Evolutionary conservation across 441 rosid species (phyloP).

Genomic region (Kokia cookei): DNA sequence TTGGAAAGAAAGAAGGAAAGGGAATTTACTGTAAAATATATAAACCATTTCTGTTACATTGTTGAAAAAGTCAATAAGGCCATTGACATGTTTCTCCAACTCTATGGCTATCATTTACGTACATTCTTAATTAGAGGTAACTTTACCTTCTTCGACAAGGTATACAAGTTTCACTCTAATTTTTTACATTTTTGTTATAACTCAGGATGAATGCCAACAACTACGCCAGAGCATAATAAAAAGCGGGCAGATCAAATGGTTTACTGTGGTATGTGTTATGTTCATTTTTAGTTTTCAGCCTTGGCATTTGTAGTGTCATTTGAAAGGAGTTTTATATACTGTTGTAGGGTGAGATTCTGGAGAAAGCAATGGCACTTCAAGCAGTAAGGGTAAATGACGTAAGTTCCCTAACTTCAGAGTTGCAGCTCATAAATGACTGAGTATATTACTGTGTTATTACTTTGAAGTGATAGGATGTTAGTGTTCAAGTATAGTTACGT

Average conservation of each 20-base stretch:
- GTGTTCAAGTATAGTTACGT: background rate
- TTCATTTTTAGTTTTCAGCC: slow-evolving; percentile 16
- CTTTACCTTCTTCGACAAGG: background rate
- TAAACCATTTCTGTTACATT: background rate
- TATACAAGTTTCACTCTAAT: background rate
- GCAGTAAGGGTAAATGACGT: slow-evolving; percentile 66
- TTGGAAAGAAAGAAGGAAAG: background rate
- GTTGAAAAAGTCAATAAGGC: background rate
- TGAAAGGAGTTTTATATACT: slow-evolving; percentile 13
- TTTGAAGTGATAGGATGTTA: background rate
- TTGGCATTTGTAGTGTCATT: slow-evolving; percentile 10
- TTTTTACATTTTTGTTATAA: slow-evolving; percentile 18
- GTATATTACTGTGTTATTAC: background rate
- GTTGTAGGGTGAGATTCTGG: slow-evolving; percentile 77
- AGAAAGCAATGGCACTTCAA: slow-evolving; percentile 66
- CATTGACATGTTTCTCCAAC: background rate
- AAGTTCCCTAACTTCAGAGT: slow-evolving; percentile 23
- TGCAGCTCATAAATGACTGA: background rate
- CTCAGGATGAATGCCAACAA: slow-evolving; percentile 84
- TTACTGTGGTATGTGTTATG: slow-evolving; percentile 61
- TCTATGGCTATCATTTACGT: background rate
- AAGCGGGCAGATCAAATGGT: slow-evolving; percentile 60
- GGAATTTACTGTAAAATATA: background rate
- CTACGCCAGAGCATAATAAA: slow-evolving; percentile 67
- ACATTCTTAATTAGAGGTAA: background rate